Conservation (phyloP, 306 rosid genomes). For the Vigna radiata region DNA sequence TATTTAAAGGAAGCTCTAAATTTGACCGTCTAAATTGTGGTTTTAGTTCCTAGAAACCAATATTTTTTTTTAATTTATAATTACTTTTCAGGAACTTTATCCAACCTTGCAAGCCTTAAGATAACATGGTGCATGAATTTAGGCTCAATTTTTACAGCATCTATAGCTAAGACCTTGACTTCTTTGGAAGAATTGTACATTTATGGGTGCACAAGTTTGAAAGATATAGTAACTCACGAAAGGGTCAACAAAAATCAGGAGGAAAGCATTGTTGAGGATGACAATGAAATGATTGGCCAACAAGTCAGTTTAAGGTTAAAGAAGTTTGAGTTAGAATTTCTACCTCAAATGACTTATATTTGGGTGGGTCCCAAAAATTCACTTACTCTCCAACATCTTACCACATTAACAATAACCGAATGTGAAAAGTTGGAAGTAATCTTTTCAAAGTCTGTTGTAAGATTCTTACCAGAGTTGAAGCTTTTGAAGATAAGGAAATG, state of each 20-base stretch:
- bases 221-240: not conserved
- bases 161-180: not conserved
- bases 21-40: too few species aligned
- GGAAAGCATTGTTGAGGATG: not conserved
- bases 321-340: too few species aligned
- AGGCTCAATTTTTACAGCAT: not conserved
- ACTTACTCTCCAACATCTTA: too few species aligned
- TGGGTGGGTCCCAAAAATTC: too few species aligned
- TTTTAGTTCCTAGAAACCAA: too few species aligned
- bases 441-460: conserved; percentile 8
- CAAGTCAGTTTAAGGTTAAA: too few species aligned
- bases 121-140: not conserved
- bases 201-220: too few species aligned
- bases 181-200: not conserved
- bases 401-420: not conserved
- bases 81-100: not conserved
- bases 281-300: not conserved
- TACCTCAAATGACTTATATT: too few species aligned
- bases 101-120: not conserved
- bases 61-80: not conserved
- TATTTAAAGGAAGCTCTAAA: too few species aligned
- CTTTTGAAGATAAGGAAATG: not conserved
- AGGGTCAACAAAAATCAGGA: too few species aligned
- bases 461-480: conserved; percentile 37
- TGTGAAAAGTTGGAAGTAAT: conserved; percentile 20